Evolutionary conservation across 768 basidiomycete species (phyloP), one percentile per base, ranked within the genome.

Genomic region (Lepiota brunneoincarnata): DNA sequence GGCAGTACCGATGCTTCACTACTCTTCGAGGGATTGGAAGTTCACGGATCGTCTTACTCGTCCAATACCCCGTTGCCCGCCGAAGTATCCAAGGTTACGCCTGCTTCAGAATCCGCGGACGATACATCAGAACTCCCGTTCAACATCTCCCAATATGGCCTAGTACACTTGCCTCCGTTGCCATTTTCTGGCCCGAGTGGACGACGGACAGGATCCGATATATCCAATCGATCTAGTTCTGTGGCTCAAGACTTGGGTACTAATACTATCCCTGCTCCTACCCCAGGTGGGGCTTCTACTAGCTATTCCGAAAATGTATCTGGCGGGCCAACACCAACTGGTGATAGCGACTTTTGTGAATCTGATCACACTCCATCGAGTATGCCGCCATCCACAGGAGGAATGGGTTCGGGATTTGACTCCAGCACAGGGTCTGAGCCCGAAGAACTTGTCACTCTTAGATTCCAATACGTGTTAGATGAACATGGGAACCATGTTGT

Each of bases 401-500:
- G 46, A 26, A 54, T 53, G 4, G 20, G 34, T 7, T 55, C 64
- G 21, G 55, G 52, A 49, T 36, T 40, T 14, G 34, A 38, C 11
- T 52, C 59, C 0, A 56, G 45, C n/a, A 43, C 28, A 1, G 15
- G n/a, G 6, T 20, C 31, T 11, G 14, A 18, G 20, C 31, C 5
- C 6, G 50, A 66, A n/a, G 61, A 65, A 14, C 69, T 78, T 40
- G 67, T 87, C 43, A 84, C 84, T 0, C 71, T 84, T 57, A 72
- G 86, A n/a, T 90, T 87, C 58, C 74, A 85, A 62, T 83, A 90
- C 63, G 67, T 75, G 9, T 69, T 82, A 51, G 81, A 85, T 48
- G 81, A 78, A 14, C 69, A 89, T 59, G 89, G 89, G 0, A 76
- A 89, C 59, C 85, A 90, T 66, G 73, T 89, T 24, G 75, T 92